Base-by-base conservation (phyloP, 768 basidiomycete species). In the Trametes villosa region DNA sequence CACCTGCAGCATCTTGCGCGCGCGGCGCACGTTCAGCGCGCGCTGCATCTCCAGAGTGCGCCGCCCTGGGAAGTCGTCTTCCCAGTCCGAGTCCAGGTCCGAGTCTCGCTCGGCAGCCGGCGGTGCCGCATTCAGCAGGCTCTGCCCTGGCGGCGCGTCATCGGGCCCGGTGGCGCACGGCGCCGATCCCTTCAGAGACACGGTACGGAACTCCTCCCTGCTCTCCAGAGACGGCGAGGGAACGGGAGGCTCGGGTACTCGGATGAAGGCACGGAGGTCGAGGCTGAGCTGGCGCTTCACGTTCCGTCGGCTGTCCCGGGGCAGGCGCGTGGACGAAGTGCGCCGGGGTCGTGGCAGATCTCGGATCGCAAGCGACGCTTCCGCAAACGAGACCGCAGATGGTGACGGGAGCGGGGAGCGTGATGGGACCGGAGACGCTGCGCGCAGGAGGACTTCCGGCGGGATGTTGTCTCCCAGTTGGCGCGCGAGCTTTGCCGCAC, bases 1-100 rank as follows among this genome's bases (percentile, higher is more conserved):
- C 63, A 84, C 83, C 76, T 83, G 79, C 6, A 77, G 69, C 73
- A 85, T 79, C 70, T 84, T 85, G 60, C 77, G 69, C 30, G 80
- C 81, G 30, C 82, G 78, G 62, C 74, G 77, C 55, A 84, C 75
- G 53, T 75, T 78, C 57, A 78, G 58, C 9, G 72, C 67, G 53
- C 77, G 71, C 65, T 82, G 76, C 47, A 69, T 71, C 56, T 76
- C 78, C 57, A 70, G 53, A 12, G 64, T 53, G 13, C 46, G 55
- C 50, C 27, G 33, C 30, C 44, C 38, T 31, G 38, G 22, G 17
- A 17, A 18, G 26, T 47, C 61, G 30, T 61, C 48, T 41, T 56
- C 60, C 22, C n/a, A 44, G 20, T 61, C 60, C 40, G 54, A 45
- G 27, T 57, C 38, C 47, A 49, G 13, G 17, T 49, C 52, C 24